Evolutionary conservation across 1,284 basidiomycete species (phyloP).

Genomic region (Moesziomyces antarcticus): DNA sequence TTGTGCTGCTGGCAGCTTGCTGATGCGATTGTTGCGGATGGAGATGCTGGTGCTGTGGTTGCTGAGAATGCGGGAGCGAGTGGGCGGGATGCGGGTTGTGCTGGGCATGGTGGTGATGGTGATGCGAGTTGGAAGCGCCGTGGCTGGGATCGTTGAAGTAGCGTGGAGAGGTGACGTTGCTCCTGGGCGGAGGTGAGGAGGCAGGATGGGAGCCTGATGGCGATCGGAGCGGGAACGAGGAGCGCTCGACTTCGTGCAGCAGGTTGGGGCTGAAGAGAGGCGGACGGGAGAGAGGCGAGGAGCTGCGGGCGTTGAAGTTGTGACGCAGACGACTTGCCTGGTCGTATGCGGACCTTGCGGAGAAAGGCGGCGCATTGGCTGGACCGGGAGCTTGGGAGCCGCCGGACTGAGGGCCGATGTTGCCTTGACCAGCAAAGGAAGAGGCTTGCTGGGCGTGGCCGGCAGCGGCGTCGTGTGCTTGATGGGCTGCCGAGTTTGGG

Average conservation of each 20-base stretch:
- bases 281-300: slow-evolving; percentile 39
- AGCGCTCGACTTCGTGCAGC: slow-evolving; percentile 32
- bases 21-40: slow-evolving; percentile 5
- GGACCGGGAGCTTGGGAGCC: too few relatives aligned
- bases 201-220: slow-evolving; percentile 38
- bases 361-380: too few relatives aligned
- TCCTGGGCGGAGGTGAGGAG: slow-evolving; percentile 38
- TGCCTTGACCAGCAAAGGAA: not conserved
- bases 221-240: slow-evolving; percentile 18
- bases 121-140: slow-evolving; percentile 8
- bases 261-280: slow-evolving; percentile 40
- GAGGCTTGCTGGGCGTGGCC: not conserved
- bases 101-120: slow-evolving; percentile 18
- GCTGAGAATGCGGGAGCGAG: slow-evolving; percentile 7
- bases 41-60: slow-evolving; percentile 9
- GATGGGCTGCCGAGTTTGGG: not conserved
- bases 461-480: slow-evolving; percentile 4
- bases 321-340: slow-evolving; percentile 38
- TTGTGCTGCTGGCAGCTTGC: slow-evolving; percentile 3
- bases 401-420: too few relatives aligned
- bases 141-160: slow-evolving; percentile 33
- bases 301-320: slow-evolving; percentile 41
- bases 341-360: slow-evolving; percentile 21
- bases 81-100: slow-evolving; percentile 11
- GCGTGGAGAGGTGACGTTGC: slow-evolving; percentile 37